A percentile compares a stretch with the other conserved stretches of the same genome.
Conservation (phyloP, 495 filamentous ascomycete genomes). For the Paragyromitra xinjiangensis region DNA sequence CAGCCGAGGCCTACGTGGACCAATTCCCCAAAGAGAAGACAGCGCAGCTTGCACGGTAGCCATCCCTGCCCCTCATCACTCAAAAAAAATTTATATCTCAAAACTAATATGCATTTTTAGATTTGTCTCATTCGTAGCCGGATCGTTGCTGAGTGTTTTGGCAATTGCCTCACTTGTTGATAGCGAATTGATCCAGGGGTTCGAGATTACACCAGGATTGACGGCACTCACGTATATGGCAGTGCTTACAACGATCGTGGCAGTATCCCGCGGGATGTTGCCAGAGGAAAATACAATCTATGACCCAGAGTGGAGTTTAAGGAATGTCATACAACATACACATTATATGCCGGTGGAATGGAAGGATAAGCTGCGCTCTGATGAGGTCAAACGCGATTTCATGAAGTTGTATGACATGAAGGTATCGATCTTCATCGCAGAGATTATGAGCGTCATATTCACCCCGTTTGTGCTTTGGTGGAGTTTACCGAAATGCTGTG, state of each 20-base stretch:
- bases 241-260: conserved; percentile 72
- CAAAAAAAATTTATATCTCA: neutral
- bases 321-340: conserved; percentile 87
- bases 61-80: neutral
- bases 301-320: conserved; percentile 87
- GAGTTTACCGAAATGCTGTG: conserved; percentile 86
- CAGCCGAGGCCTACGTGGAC: conserved; percentile 88
- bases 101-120: conserved; percentile 55
- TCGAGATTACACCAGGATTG: conserved; percentile 85
- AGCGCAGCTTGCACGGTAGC: conserved; percentile 70
- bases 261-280: conserved; percentile 76
- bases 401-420: conserved; percentile 87
- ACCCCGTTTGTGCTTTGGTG: conserved; percentile 90
- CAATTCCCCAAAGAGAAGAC: conserved; percentile 97
- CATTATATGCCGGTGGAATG: conserved; percentile 89
- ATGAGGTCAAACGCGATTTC: conserved; percentile 84
- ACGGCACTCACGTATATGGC: conserved; percentile 72
- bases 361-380: conserved; percentile 87
- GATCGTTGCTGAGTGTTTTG: conserved; percentile 84
- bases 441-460: conserved; percentile 88
- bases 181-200: conserved; percentile 86
- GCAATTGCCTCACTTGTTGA: conserved; percentile 82
- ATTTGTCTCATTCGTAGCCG: conserved; percentile 86
- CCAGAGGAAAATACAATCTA: conserved; percentile 90
- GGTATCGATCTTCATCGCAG: conserved; percentile 87